Base-by-base conservation (phyloP, 129 eudicot genomes). In the Sambucus nigra region DNA sequence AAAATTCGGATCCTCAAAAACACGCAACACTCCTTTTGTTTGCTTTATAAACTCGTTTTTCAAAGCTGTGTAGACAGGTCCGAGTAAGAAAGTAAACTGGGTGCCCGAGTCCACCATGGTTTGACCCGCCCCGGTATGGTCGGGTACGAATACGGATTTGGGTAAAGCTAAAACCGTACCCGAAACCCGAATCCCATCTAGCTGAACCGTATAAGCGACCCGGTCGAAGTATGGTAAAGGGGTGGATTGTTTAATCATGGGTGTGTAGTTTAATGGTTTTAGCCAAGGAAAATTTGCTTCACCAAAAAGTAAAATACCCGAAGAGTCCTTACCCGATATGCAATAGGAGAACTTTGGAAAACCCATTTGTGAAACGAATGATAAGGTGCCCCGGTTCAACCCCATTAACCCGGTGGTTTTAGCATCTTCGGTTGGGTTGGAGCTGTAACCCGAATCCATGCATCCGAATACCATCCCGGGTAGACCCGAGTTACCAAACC, bases 41-140 rank as follows among this genome's bases (percentile, higher is more conserved):
- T 87, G 96, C 44, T 59, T 76, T 64, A 62, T 18, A 23, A 79
- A 82, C 71, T 82, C 96, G 53, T 47, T 71, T 59, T 46, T 79
- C 39, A 87, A n/a, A 6, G 96, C 82, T 0, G 73, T 74, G 61
- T 87, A 87, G 56, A 64, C 96, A 0, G 88, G 86, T 22, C 96
- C 96, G 9, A 87, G 83, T 14, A 87, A 61, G 38, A 87, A 87
- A 0, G 85, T 82, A 50, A 79, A 87, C 59, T 87, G 96, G 25
- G 96, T 87, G 20, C 96, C 96, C 53, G 96, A 79, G 50, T 87
- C 96, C 1, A 87, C 84, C 94, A 87, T 87, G 18, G 96, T 82
- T 51, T 87, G 96, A 47, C 96, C 96, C 51, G 96, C 96, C 14
- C 96, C 96, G 9, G 94, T 87, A 33, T 86, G 95, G 44, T 86